phyloP scores from a whole-genome alignment of 1,284 basidiomycete species.

The Pyrrhoderma noxium region DNA sequence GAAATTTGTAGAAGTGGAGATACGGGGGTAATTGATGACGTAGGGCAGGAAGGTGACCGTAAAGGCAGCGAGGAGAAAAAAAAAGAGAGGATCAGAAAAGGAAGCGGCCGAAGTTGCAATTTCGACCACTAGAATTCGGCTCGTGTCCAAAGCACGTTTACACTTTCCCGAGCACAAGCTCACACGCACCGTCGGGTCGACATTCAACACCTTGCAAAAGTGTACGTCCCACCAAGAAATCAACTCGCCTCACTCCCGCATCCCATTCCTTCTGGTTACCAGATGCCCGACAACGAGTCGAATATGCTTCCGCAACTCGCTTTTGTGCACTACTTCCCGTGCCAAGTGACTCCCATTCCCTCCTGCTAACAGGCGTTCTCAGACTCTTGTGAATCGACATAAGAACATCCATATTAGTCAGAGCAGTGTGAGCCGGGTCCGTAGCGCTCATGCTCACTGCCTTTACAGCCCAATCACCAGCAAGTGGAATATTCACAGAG shows the following conservation, averaged over 20 bases:
- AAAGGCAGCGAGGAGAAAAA: neutral
- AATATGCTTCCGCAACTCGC: constrained; percentile 53
- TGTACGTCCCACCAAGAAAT: constrained; percentile 59
- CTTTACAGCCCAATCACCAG: constrained; percentile 25
- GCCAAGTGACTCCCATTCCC: constrained; percentile 58
- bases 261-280: constrained; percentile 55
- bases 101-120: neutral
- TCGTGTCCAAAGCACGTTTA: neutral
- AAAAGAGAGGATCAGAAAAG: neutral
- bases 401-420: constrained; percentile 59
- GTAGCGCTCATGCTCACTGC: constrained; percentile 24
- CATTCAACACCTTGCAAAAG: constrained; percentile 53
- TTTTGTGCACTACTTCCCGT: constrained; percentile 44
- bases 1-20: neutral
- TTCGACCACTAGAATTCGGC: neutral
- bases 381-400: constrained; percentile 53
- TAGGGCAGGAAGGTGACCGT: no score
- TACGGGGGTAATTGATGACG: neutral
- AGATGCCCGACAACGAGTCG: constrained; percentile 49
- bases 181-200: constrained; percentile 35
- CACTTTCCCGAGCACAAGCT: constrained; percentile 41
- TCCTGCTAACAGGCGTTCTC: constrained; percentile 46
- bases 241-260: constrained; percentile 53
- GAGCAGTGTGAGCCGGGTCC: constrained; percentile 28
- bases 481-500: constrained; percentile 45